Evolutionary conservation across 2,329 filamentous ascomycete genomes (phyloP).

Genomic region (Tolypocladium tundrense): DNA sequence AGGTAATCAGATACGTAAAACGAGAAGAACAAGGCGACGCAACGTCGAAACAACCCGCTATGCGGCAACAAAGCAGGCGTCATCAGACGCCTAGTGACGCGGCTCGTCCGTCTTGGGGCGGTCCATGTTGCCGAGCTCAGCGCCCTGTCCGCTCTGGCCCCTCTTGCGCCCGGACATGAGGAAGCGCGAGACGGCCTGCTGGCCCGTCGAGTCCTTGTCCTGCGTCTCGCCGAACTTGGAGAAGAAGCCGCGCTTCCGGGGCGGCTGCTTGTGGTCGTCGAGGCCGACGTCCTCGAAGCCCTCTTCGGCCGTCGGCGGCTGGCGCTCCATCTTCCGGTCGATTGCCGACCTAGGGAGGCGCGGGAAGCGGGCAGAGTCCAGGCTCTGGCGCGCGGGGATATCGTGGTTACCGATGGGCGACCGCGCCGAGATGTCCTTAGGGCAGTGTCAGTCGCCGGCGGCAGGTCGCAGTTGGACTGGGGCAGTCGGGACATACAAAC

Average conservation of each 20-base stretch:
- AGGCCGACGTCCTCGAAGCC: slow-evolving; percentile 85
- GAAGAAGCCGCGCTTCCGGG: slow-evolving; percentile 60
- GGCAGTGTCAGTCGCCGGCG: slow-evolving; percentile 7
- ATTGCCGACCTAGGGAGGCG: slow-evolving; percentile 53
- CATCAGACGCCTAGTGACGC: background rate
- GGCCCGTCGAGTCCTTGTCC: slow-evolving; percentile 22
- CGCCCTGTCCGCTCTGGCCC: slow-evolving; percentile 52
- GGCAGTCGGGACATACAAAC: slow-evolving; percentile 54
- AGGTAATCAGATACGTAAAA: background rate
- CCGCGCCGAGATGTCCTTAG: slow-evolving; percentile 78
- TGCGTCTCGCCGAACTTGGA: slow-evolving; percentile 58
- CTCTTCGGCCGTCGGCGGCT: slow-evolving; percentile 63
- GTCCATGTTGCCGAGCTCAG: slow-evolving; percentile 60
- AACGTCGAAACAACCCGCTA: slow-evolving; percentile 1
- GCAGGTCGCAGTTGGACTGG: background rate
- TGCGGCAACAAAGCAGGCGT: background rate
- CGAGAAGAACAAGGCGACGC: background rate
- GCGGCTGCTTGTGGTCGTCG: slow-evolving; percentile 54
- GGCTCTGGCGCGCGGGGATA: slow-evolving; percentile 59
- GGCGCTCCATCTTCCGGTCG: slow-evolving; percentile 45
- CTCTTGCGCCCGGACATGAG: slow-evolving; percentile 63
- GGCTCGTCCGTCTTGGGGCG: slow-evolving; percentile 18
- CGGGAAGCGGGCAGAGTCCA: slow-evolving; percentile 63
- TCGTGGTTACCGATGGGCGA: slow-evolving; percentile 61
- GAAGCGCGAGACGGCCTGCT: slow-evolving; percentile 44